These are phyloP conservation scores for Pinus taeda DNA, from an alignment of 75 land plant species.

Conservation along the genomic window DNA sequence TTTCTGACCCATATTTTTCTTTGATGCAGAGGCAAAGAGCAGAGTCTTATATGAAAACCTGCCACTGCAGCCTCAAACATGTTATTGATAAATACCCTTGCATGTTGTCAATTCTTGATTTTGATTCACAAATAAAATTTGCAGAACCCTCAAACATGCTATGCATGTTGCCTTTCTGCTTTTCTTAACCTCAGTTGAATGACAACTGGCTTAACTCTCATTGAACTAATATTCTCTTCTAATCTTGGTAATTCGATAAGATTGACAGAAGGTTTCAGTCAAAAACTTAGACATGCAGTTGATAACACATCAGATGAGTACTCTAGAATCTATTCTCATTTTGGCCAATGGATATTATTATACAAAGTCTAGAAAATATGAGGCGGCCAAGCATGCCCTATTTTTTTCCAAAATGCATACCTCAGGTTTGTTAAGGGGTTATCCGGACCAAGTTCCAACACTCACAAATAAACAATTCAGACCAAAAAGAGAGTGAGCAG, in stretches of 20 bases:
- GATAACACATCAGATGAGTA: slow-evolving; percentile 25
- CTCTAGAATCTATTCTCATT: not conserved
- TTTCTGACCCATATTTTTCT: too few species aligned
- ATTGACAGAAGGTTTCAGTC: too few species aligned
- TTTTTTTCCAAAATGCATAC: too few species aligned
- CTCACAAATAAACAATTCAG: too few species aligned
- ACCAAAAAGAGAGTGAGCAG: too few species aligned
- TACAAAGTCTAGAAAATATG: too few species aligned
- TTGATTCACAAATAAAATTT: slow-evolving; percentile 18
- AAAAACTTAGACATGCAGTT: slow-evolving; percentile 2
- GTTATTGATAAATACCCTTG: not conserved
- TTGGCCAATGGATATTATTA: too few species aligned
- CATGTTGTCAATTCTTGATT: slow-evolving; percentile 5
- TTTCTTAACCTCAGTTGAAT: not conserved
- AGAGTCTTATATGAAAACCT: slow-evolving; percentile 41
- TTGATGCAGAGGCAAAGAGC: slow-evolving; percentile 23
- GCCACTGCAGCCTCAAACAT: slow-evolving; percentile 15
- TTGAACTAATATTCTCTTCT: not conserved
- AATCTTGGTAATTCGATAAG: too few species aligned
- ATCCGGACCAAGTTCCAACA: too few species aligned
- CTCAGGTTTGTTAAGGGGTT: too few species aligned
- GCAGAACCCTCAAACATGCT: slow-evolving; percentile 65
- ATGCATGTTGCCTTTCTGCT: slow-evolving; percentile 25
- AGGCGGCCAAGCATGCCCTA: too few species aligned
- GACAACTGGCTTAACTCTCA: not conserved